Base-by-base conservation (phyloP, 2,329 filamentous ascomycete species). In the Tolypocladium cylindrosporum region DNA sequence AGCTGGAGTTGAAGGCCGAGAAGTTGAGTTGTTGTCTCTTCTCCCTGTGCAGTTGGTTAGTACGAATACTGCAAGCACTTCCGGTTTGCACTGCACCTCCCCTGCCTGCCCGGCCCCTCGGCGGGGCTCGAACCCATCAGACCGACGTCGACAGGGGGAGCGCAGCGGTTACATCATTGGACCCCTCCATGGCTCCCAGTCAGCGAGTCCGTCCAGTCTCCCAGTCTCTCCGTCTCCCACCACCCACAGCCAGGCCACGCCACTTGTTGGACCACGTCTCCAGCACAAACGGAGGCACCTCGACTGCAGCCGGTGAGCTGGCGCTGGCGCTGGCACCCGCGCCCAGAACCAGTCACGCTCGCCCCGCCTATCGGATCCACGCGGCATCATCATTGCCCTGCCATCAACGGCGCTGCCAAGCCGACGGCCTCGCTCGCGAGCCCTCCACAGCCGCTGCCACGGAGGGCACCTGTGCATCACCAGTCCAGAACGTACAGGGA, bases 101-200 rank as follows among this genome's bases (percentile, higher is more conserved):
- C 37, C 14, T 16, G 10, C 36, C 36, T 14, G 3, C 3, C 13
- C 37, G 37, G 14, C 37, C 37, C 37, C 37, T 39, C 37, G 31
- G 48, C 48, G 31, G 48, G 48, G 48, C 48, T 10, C 27, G 8
- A 50, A 13, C 37, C 45, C 50, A 27, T n/a, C 10, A 31, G 27
- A 6, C 27, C 27, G 27, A 3, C n/a, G 31, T 13, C 21, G 37
- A n/a, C 53, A 55, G 41, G 55, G 43, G 42, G n/a, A 34, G 19
- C 43, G 7, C 34, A 14, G 34, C 21, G 45, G 48, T 58, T 58
- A 55, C 57, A 55, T 55, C 57, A 55, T 55, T 53, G 55, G 55
- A 57, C 45, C 55, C 55, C 55, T 53, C 45, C 41, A 14, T 31
- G 27, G 27, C 45, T 41, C 40, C n/a, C 31, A 27, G 19, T 39